A percentile compares a stretch with the other conserved stretches of the same genome.
These are phyloP conservation scores for Irpex lacteus DNA, from an alignment of 1,284 basidiomycete genomes.

Conservation along the genomic window DNA sequence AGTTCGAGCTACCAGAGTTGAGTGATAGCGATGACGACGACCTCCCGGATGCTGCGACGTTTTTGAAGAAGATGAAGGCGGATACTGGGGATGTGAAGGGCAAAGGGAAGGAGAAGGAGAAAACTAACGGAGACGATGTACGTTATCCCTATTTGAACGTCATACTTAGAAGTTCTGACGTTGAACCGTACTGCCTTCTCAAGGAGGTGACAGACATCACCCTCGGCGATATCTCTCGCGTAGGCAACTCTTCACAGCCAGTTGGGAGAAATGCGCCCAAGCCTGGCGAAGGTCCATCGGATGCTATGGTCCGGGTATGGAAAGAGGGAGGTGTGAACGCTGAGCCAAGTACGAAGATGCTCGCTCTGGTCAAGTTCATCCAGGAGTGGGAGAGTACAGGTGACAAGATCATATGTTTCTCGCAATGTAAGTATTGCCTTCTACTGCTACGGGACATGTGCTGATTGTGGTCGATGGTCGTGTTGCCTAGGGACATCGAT, in stretches of 20 bases:
- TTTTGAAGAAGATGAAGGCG: constrained; percentile 21
- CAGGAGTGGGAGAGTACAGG: constrained; percentile 58
- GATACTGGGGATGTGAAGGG: not conserved
- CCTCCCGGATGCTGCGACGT: constrained; percentile 42
- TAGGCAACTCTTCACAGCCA: not conserved
- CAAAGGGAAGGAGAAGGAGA: constrained; percentile 20
- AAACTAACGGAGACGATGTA: constrained; percentile 25
- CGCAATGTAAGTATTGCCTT: constrained; percentile 47
- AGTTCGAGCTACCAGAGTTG: constrained; percentile 17
- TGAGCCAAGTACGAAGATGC: constrained; percentile 69
- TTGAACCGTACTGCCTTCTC: not conserved
- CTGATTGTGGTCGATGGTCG: not conserved
- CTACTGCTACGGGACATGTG: not conserved
- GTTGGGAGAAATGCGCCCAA: constrained; percentile 2
- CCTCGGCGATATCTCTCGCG: constrained; percentile 5
- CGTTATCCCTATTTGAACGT: not conserved
- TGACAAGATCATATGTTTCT: constrained; percentile 69
- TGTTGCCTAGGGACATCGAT: constrained; percentile 62
- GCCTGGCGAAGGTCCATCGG: constrained; percentile 29
- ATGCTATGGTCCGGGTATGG: constrained; percentile 48
- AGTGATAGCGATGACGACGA: constrained; percentile 38
- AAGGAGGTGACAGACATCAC: constrained; percentile 14
- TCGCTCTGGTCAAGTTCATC: constrained; percentile 48
- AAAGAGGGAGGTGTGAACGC: constrained; percentile 52
- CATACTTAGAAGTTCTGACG: no score